Evolutionary conservation across 1,139 yeast genomes (phyloP), one percentile per base, ranked within the genome.

Genomic region (Taphrina sp.): DNA sequence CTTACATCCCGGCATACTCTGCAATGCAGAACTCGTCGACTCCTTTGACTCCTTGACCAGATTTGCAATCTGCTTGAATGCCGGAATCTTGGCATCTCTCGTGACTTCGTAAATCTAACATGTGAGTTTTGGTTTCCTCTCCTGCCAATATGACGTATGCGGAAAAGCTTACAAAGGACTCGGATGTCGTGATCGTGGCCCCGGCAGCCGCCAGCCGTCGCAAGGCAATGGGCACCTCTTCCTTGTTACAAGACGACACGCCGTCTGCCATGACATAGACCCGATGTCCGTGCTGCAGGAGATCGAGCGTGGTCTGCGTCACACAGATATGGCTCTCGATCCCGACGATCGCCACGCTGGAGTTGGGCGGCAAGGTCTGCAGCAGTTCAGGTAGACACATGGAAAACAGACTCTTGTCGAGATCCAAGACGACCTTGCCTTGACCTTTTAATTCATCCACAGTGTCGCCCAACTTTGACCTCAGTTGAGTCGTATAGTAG

Each of bases 61-160:
- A n/a, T 57, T 41, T 12, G 62, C 59, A 23, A 64, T 59, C 20
- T 55, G 45, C 39, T 58, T 59, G 49, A 64, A 64, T 45, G 59
- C 56, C 12, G 59, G 62, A 26, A 61, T 42, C 12, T 56, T 35
- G 7, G 81, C 62, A 67, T 75, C 51, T 64, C 67, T 42, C 72
- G 66, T 56, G 76, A 76, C 62, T 63, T 67, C 59, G 66, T 69
- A 61, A 65, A 54, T 39, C 55, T 35, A 37, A n/a, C n/a, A n/a
- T n/a, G n/a, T n/a, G n/a, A n/a, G n/a, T n/a, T n/a, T n/a, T 37
- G 5, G 4, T 19, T 24, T 20, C 12, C 16, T 38, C 31, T n/a
- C 31, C 31, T 16, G 10, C 5, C 28, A n/a, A 38, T 22, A 31
- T 16, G 5, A n/a, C 16, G 46, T 22, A 26, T 5, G 14, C n/a